These are phyloP conservation scores for Phytophthora pluvialis DNA, from an alignment of 352 stramenopile genomes.

Conservation along the genomic window DNA sequence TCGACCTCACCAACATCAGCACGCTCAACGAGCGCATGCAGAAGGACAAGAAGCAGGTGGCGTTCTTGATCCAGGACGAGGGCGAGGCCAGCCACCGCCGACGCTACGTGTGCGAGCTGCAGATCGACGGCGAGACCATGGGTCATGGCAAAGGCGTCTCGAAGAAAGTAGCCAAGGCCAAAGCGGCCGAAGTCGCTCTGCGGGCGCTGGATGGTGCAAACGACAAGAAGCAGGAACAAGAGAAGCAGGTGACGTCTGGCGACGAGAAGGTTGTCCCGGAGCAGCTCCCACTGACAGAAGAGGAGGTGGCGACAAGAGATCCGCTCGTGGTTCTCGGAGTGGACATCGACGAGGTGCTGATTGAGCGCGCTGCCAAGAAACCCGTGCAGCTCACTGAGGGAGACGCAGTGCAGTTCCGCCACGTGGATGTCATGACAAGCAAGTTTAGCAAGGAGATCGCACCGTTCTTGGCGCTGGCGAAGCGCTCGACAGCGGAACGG, in stretches of 20 bases:
- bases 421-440: conserved; percentile 62
- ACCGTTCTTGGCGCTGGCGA: conserved; percentile 52
- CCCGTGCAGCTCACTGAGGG: conserved; percentile 27
- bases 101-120: conserved; percentile 67
- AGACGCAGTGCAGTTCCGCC: conserved; percentile 58
- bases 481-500: conserved; percentile 36
- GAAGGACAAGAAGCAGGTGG: conserved; percentile 63
- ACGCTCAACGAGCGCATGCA: conserved; percentile 75
- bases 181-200: conserved; percentile 62
- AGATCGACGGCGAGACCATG: conserved; percentile 55
- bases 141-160: conserved; percentile 69
- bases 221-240: conserved; percentile 19
- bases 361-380: conserved; percentile 59
- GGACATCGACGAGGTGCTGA: conserved; percentile 78
- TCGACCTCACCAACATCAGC: conserved; percentile 66
- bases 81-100: conserved; percentile 60
- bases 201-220: conserved; percentile 21
- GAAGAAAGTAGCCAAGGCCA: conserved; percentile 85
- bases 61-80: conserved; percentile 67
- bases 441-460: conserved; percentile 51
- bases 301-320: conserved; percentile 40
- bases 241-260: conserved; percentile 6
- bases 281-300: conserved; percentile 31
- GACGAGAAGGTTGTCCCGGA: conserved; percentile 19
- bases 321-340: conserved; percentile 68